phyloP scores from a whole-genome alignment of 2,329 filamentous ascomycete genomes.

The Ophiostoma piceae region DNA sequence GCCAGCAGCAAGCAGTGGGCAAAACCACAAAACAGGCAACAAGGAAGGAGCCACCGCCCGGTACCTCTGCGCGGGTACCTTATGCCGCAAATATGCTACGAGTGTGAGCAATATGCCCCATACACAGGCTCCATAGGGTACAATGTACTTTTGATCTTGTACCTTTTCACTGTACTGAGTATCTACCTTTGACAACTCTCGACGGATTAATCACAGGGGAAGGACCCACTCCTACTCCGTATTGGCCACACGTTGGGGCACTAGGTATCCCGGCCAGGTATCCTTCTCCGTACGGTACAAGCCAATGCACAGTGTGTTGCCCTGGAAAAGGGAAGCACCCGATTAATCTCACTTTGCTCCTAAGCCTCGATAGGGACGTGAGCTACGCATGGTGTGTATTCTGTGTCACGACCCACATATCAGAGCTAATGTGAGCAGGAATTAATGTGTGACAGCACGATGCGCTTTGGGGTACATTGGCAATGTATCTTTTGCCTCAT shows the following conservation, averaged over 20 bases:
- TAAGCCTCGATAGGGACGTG: background rate
- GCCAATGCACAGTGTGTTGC: background rate
- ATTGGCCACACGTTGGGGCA: constrained; percentile 11
- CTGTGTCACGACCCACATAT: constrained; percentile 13
- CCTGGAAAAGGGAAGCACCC: background rate
- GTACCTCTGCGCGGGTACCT: background rate
- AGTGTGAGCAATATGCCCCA: background rate
- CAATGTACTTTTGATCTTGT: background rate
- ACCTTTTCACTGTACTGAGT: background rate
- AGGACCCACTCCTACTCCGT: background rate
- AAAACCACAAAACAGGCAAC: constrained; percentile 3
- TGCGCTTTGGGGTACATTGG: constrained; percentile 2
- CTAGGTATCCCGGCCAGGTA: background rate
- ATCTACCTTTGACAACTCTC: background rate
- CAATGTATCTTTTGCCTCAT: constrained; percentile 7
- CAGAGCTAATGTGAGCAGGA: background rate
- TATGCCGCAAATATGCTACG: background rate
- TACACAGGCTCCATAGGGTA: background rate
- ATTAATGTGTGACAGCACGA: constrained; percentile 5
- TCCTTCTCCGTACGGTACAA: constrained; percentile 8
- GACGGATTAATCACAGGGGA: constrained; percentile 13
- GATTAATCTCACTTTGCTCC: background rate
- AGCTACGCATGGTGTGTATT: constrained; percentile 4
- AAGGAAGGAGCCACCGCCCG: background rate
- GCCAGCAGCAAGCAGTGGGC: background rate